These are phyloP conservation scores for Pyrenophora seminiperda DNA, from an alignment of 2,329 filamentous ascomycete genomes.

Conservation along the genomic window DNA sequence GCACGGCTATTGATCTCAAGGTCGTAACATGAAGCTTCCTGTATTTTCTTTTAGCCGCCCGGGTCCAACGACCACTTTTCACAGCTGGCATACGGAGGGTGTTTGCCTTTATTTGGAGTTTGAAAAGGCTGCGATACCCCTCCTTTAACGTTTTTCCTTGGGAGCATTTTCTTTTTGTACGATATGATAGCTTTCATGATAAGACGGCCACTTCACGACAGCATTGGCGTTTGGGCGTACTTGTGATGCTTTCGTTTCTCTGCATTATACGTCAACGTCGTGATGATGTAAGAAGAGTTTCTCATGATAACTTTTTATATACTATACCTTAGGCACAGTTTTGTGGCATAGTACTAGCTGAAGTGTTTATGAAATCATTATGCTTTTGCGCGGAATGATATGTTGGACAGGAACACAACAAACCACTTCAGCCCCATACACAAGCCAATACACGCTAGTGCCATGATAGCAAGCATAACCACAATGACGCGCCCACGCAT, in stretches of 20 bases:
- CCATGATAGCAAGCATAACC: conserved; percentile 50
- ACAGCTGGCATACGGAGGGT: neutral
- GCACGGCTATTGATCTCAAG: conserved; percentile 39
- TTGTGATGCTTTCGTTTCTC: neutral
- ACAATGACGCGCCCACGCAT: conserved; percentile 62
- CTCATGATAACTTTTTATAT: neutral
- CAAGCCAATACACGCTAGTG: conserved; percentile 20
- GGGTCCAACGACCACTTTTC: neutral
- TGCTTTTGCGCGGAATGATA: neutral
- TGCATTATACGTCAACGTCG: conserved; percentile 2
- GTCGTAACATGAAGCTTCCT: neutral
- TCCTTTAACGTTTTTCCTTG: neutral
- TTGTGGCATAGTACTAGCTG: neutral
- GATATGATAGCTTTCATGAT: neutral
- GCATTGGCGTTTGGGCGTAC: neutral
- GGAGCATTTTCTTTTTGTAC: neutral
- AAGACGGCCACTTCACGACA: neutral
- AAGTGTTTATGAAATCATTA: neutral
- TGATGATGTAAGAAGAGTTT: neutral
- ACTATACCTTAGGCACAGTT: neutral
- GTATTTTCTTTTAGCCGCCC: neutral
- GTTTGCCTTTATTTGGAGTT: neutral
- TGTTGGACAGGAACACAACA: conserved; percentile 1
- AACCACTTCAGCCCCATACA: conserved; percentile 34
- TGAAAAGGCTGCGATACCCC: conserved; percentile 7